phyloP scores from a whole-genome alignment of 441 rosid species.

The Syzygium malaccense region DNA sequence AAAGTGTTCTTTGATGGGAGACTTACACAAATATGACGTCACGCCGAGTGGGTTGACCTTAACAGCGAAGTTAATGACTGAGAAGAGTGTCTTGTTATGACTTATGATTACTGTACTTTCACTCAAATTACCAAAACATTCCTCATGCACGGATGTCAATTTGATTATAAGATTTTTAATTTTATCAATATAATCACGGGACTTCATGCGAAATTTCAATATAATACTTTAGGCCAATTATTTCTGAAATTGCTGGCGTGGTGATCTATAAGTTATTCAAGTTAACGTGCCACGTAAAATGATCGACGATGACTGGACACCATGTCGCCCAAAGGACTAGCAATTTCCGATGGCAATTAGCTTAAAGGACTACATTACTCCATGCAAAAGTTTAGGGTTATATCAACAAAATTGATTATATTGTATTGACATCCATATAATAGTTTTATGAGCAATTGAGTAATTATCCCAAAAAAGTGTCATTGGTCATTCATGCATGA shows the following conservation, averaged over 20 bases:
- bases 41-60: no score
- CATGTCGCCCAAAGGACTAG: neutral
- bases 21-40: no score
- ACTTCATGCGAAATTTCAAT: accelerated
- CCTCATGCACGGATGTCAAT: no score
- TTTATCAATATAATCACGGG: accelerated
- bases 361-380: no score
- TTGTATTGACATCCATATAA: neutral
- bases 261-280: neutral
- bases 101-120: no score
- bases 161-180: accelerated
- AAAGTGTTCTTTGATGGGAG: no score
- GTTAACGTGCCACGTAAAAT: accelerated
- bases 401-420: neutral
- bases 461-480: neutral
- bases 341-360: accelerated
- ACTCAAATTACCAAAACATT: no score
- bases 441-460: neutral
- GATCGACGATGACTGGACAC: accelerated
- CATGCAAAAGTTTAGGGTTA: neutral
- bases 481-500: neutral
- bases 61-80: no score
- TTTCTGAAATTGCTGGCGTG: accelerated
- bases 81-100: no score
- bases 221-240: neutral